phyloP scores from a whole-genome alignment of 306 rosid genomes.

The Glycine tomentella region DNA sequence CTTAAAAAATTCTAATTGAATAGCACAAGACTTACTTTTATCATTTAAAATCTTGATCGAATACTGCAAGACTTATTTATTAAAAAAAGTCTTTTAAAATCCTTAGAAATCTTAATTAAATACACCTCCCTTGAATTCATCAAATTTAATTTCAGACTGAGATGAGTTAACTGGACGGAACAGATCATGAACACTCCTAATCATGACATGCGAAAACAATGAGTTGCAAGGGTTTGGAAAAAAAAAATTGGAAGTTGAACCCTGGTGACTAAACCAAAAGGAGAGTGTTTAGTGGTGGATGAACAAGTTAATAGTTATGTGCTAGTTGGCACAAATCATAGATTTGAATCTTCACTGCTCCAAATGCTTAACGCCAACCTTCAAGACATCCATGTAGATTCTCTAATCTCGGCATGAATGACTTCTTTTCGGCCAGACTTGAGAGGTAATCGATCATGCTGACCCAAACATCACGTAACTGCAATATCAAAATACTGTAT shows the following conservation, averaged over 20 bases:
- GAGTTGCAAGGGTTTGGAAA: neutral
- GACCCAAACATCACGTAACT: too few species aligned
- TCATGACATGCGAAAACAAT: neutral
- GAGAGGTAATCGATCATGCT: neutral
- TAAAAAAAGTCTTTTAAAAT: too few species aligned
- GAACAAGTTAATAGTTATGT: neutral
- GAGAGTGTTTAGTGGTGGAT: neutral
- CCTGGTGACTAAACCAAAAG: neutral
- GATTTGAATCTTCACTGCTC: neutral
- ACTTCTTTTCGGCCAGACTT: neutral
- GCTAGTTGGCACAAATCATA: constrained; percentile 2
- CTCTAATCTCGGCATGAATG: neutral
- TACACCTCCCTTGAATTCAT: too few species aligned
- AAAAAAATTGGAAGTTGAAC: neutral
- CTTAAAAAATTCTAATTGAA: too few species aligned
- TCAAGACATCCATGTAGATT: neutral
- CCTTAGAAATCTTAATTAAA: too few species aligned
- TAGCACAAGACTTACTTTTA: too few species aligned
- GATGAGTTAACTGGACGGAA: neutral
- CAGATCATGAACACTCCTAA: neutral
- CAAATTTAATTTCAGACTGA: too few species aligned
- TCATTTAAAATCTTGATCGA: too few species aligned
- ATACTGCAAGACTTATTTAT: too few species aligned
- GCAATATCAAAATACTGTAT: too few species aligned
- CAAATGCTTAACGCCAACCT: neutral